These are phyloP conservation scores for Pestalotiopsis sp. DNA, from an alignment of 2,329 filamentous ascomycete genomes.

Conservation along the genomic window DNA sequence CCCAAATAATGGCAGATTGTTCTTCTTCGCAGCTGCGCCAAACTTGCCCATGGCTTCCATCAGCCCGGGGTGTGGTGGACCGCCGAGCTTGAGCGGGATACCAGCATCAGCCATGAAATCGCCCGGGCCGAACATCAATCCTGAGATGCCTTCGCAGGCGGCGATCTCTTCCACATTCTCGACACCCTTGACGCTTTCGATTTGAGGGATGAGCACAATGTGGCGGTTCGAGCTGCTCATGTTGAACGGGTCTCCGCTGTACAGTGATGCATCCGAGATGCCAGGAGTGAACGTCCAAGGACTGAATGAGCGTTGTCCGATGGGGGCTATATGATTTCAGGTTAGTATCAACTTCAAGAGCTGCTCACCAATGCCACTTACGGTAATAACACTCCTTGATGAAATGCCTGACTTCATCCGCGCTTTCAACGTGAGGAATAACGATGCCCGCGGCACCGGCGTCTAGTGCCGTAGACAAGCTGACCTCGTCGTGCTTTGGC, in stretches of 20 bases:
- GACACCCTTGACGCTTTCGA: constrained; percentile 25
- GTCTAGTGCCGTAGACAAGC: constrained; percentile 23
- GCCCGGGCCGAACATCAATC: constrained; percentile 24
- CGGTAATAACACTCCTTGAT: constrained; percentile 24
- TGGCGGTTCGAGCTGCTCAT: constrained; percentile 25
- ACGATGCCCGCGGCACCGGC: constrained; percentile 24
- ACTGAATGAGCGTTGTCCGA: constrained; percentile 21
- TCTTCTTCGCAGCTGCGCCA: constrained; percentile 11
- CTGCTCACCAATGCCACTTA: constrained; percentile 4
- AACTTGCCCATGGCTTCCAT: constrained; percentile 19
- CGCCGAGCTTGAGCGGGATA: constrained; percentile 14
- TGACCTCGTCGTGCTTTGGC: constrained; percentile 22
- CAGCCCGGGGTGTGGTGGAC: constrained; percentile 11
- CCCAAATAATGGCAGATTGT: constrained; percentile 24
- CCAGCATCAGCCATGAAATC: constrained; percentile 22
- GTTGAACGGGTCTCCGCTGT: constrained; percentile 24
- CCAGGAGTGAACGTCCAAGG: constrained; percentile 25
- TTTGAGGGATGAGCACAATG: constrained; percentile 25
- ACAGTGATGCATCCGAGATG: constrained; percentile 23
- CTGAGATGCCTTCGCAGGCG: constrained; percentile 16
- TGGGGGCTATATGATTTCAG: constrained; percentile 14
- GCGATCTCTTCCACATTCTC: constrained; percentile 27
- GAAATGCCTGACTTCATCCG: constrained; percentile 22
- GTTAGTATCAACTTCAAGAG: background rate
- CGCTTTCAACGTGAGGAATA: constrained; percentile 24